Base-by-base conservation (phyloP, 2,329 filamentous ascomycete species). In the Didymella lethalis region DNA sequence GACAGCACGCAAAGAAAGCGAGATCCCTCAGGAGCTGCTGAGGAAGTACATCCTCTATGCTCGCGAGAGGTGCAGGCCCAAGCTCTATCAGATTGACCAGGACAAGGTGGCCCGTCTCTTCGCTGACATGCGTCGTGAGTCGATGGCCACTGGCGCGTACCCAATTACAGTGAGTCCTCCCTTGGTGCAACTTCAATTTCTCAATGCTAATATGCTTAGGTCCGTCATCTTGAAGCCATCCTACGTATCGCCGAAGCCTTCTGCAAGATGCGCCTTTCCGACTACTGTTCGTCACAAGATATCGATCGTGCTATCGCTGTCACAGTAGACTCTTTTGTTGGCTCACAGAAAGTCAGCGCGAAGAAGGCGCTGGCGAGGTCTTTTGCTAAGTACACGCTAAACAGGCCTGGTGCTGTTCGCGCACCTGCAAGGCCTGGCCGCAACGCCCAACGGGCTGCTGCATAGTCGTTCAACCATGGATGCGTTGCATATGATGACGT, bases 31-130 rank as follows among this genome's bases (percentile, higher is more conserved):
- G 75, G 92, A 95, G 68, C 82, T 99, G 45, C 81, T 99, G 65
- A 85, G 95, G 65, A 99, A 99, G 80, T 99, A 98, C 77, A 99
- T 99, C 67, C 84, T 98, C 18, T 99, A 97, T 72, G 93, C 95
- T 0, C 86, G 94, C 31, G 93, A 97, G 77, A 90, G 90, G 70
- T 96, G 92, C 77, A 86, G 86, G 53, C 95, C 95, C 8, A 98
- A 97, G 80, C 85, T 99, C 8, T 97, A 97, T 76, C 92, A 98
- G 75, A 96, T 99, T 78, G 95, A 99, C 68, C 92, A 97, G 76
- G 95, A 98, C 80, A 99, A 99, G 82, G 87, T 99, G 31, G 91
- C 95, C 2, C 86, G 94, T 49, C 83, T 99, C 8, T 99, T 98
- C 75, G 91, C 93, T 28, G 95, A 99, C 74, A 98, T 99, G 94